Evolutionary conservation across 1,139 yeast species (phyloP).

Genomic region (Candida anutae): DNA sequence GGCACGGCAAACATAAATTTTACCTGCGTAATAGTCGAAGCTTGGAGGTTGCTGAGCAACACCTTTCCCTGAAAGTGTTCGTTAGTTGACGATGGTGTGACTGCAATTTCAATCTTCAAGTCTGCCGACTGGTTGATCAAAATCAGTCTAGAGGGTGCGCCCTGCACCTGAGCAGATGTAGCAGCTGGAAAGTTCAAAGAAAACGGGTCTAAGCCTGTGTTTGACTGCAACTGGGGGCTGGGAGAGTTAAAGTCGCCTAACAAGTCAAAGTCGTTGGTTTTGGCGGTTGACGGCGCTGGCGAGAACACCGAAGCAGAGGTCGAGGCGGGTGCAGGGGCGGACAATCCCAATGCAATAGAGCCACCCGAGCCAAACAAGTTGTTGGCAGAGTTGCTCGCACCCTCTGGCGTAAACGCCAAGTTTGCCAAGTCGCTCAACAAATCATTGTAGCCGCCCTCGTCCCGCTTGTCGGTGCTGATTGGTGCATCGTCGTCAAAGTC

Average conservation of each 20-base stretch:
- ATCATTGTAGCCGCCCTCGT: conserved; percentile 52
- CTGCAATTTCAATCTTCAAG: conserved; percentile 46
- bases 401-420: conserved; percentile 37
- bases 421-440: conserved; percentile 65
- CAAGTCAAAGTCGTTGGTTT: conserved; percentile 21
- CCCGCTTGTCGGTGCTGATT: conserved; percentile 30
- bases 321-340: conserved; percentile 9
- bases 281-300: conserved; percentile 8
- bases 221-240: conserved; percentile 41
- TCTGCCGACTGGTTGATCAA: conserved; percentile 37
- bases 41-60: conserved; percentile 34
- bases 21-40: conserved; percentile 31
- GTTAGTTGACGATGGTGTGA: conserved; percentile 27
- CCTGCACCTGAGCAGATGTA: conserved; percentile 28
- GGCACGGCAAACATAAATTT: conserved; percentile 81
- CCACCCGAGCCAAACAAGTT: conserved; percentile 42
- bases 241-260: conserved; percentile 42
- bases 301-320: conserved; percentile 8
- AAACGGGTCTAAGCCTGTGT: conserved; percentile 41
- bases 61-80: conserved; percentile 37
- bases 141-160: conserved; percentile 4
- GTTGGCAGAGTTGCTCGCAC: conserved; percentile 1
- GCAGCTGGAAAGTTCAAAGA: conserved; percentile 39
- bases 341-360: conserved; percentile 31
- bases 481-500: conserved; percentile 59